Percentiles rank a stretch among this genome's conserved stretches.
These are phyloP conservation scores for Dicorynia guianensis DNA, from an alignment of 306 rosid genomes.

Conservation along the genomic window DNA sequence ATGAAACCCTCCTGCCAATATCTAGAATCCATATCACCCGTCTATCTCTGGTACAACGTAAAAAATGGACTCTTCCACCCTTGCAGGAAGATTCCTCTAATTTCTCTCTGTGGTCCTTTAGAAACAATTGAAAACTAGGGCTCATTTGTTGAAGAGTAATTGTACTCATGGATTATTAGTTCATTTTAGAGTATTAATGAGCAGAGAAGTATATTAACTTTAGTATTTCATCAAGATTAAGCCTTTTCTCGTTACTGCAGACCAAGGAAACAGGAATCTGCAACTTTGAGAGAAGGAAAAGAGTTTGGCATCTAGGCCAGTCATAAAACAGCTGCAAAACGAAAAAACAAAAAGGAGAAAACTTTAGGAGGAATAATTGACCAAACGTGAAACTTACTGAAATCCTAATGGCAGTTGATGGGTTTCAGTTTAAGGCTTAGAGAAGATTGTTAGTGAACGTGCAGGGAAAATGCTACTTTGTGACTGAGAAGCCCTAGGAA, in stretches of 20 bases:
- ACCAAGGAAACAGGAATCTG: conserved; percentile 43
- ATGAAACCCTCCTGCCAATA: conserved; percentile 43
- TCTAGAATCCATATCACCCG: conserved; percentile 66
- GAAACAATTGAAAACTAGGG: conserved; percentile 41
- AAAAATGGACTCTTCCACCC: conserved; percentile 50
- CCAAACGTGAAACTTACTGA: conserved; percentile 27
- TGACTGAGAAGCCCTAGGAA: not conserved
- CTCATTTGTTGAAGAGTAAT: conserved; percentile 10
- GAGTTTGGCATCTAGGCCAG: conserved; percentile 41
- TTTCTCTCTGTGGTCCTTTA: conserved; percentile 52
- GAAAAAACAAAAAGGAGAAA: conserved; percentile 48
- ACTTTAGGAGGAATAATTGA: conserved; percentile 34
- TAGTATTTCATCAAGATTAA: conserved; percentile 10
- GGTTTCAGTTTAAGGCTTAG: not conserved
- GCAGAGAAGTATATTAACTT: not conserved
- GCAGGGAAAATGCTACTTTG: conserved; percentile 17
- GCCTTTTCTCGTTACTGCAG: conserved; percentile 13
- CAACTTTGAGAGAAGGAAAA: conserved; percentile 40
- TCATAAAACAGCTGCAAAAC: conserved; percentile 45
- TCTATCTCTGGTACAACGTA: conserved; percentile 48
- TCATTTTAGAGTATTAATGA: not conserved
- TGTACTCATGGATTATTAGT: not conserved
- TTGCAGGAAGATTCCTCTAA: conserved; percentile 42
- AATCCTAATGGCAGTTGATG: not conserved
- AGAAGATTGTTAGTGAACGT: not conserved